Evolutionary conservation across 2,329 filamentous ascomycete genomes (phyloP).

Genomic region (Sclerotinia borealis): DNA sequence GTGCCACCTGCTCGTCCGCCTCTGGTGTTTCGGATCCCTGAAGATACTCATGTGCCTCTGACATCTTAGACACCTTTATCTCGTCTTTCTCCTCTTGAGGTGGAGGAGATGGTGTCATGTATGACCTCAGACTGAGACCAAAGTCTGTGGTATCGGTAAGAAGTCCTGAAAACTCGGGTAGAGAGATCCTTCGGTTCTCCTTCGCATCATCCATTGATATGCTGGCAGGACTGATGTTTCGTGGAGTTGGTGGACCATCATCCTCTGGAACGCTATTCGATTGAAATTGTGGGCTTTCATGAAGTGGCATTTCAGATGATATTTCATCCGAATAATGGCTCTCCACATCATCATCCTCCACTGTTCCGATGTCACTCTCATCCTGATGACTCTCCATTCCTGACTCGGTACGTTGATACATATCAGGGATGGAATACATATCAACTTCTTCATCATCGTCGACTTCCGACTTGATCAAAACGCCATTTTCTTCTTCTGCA

Average conservation of each 20-base stretch:
- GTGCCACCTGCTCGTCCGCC: neutral
- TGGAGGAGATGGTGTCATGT: slow-evolving; percentile 42
- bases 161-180: slow-evolving; percentile 45
- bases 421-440: slow-evolving; percentile 61
- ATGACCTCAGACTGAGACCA: slow-evolving; percentile 48
- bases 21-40: slow-evolving; percentile 8
- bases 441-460: slow-evolving; percentile 51
- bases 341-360: slow-evolving; percentile 23
- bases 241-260: slow-evolving; percentile 48
- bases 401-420: slow-evolving; percentile 52
- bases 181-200: slow-evolving; percentile 20
- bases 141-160: slow-evolving; percentile 45
- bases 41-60: slow-evolving; percentile 20
- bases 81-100: slow-evolving; percentile 22
- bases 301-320: slow-evolving; percentile 14
- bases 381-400: slow-evolving; percentile 26
- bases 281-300: slow-evolving; percentile 21
- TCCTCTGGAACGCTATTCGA: slow-evolving; percentile 34
- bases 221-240: slow-evolving; percentile 37
- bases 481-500: slow-evolving; percentile 32
- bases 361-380: slow-evolving; percentile 1
- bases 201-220: slow-evolving; percentile 19
- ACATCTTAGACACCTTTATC: slow-evolving; percentile 21
- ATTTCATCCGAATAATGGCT: slow-evolving; percentile 48
- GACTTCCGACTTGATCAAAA: slow-evolving; percentile 61